A percentile compares a stretch with the other conserved stretches of the same genome.
Evolutionary conservation across 2,329 filamentous ascomycete species (phyloP).

Genomic region (Ascochyta fabae): DNA sequence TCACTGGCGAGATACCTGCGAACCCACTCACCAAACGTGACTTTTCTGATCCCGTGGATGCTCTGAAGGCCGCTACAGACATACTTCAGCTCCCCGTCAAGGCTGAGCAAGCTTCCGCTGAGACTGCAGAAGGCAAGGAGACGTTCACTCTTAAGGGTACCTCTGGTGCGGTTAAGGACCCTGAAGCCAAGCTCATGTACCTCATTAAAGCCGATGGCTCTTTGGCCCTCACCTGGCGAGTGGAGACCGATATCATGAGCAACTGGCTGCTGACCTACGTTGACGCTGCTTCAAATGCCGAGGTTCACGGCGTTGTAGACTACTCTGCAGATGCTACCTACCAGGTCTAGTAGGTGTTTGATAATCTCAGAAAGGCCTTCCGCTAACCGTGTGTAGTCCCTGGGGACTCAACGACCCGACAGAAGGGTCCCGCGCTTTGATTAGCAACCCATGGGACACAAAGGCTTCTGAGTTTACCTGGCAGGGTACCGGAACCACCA

Average conservation of each 20-base stretch:
- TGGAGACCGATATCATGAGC: conserved; percentile 62
- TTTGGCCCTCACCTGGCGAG: conserved; percentile 61
- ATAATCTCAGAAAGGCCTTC: too few relatives aligned
- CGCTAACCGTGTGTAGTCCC: conserved; percentile 9
- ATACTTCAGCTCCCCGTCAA: conserved; percentile 51
- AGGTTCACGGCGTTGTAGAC: conserved; percentile 59
- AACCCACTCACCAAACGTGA: conserved; percentile 22
- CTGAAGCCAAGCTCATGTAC: conserved; percentile 62
- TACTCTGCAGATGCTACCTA: conserved; percentile 62
- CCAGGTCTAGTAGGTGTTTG: conserved; percentile 52
- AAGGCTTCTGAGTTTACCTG: conserved; percentile 61
- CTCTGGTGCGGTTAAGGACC: conserved; percentile 57
- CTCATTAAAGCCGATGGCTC: conserved; percentile 53
- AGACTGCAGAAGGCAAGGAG: conserved; percentile 34
- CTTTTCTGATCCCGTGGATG: conserved; percentile 51
- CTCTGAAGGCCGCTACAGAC: conserved; percentile 50
- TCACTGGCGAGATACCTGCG: conserved; percentile 53
- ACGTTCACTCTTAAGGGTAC: conserved; percentile 51
- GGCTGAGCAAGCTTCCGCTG: conserved; percentile 44
- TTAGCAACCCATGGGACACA: conserved; percentile 59
- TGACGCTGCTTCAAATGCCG: conserved; percentile 55
- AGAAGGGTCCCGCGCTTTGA: conserved; percentile 53
- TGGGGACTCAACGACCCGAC: conserved; percentile 64
- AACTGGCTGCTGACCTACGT: conserved; percentile 66
- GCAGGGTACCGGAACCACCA: conserved; percentile 48